Evolutionary conservation across 2,329 filamentous ascomycete genomes (phyloP).

Genomic region (Knoxdaviesia capensis): DNA sequence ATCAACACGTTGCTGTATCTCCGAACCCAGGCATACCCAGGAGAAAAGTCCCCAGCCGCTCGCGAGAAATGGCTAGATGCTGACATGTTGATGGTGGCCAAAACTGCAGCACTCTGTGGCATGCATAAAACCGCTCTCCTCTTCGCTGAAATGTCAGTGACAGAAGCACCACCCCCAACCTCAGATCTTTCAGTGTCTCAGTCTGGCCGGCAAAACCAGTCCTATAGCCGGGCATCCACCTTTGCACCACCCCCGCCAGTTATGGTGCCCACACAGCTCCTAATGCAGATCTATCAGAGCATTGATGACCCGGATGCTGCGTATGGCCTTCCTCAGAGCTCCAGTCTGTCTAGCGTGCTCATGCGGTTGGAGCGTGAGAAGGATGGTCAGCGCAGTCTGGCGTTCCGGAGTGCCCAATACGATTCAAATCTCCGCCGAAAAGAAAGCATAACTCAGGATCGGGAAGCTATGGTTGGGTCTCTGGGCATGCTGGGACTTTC

Average conservation of each 20-base stretch:
- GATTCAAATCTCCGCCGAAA: constrained; percentile 59
- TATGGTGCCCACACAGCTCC: constrained; percentile 25
- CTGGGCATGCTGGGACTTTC: constrained; percentile 67
- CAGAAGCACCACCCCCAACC: background rate
- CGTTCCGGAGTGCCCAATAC: constrained; percentile 78
- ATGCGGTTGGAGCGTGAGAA: constrained; percentile 75
- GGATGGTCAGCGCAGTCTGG: constrained; percentile 67
- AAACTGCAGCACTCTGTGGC: constrained; percentile 54
- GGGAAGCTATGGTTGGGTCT: constrained; percentile 52
- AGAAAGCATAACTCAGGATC: constrained; percentile 24
- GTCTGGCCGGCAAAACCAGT: no score
- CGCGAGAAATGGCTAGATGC: constrained; percentile 72
- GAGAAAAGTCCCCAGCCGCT: constrained; percentile 61
- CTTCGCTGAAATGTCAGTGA: constrained; percentile 47
- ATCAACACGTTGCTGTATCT: constrained; percentile 72
- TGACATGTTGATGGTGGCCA: constrained; percentile 49
- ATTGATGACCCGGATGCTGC: constrained; percentile 94
- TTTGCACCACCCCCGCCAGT: no score
- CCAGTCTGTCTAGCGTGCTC: constrained; percentile 59
- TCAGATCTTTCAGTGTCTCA: no score
- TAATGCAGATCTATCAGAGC: constrained; percentile 72
- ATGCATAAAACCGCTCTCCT: constrained; percentile 78
- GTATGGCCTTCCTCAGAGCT: constrained; percentile 68
- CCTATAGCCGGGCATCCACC: no score
- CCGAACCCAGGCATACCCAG: constrained; percentile 55